Percentiles rank a stretch among this genome's conserved stretches.
Evolutionary conservation across 768 basidiomycete genomes (phyloP).

Genomic region (Podaxis sp.): DNA sequence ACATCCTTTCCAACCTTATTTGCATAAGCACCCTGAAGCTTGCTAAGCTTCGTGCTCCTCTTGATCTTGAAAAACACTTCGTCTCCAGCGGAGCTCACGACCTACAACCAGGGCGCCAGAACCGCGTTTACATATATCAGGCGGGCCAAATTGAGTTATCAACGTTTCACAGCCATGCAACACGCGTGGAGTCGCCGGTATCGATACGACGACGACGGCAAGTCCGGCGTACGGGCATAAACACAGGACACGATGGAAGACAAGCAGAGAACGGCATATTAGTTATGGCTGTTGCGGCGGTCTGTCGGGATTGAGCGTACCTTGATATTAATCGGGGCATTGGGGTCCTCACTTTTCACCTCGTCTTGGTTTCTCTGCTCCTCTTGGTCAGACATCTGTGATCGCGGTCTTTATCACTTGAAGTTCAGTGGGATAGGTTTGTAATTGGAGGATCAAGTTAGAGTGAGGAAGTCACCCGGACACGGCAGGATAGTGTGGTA

Average conservation of each 20-base stretch:
- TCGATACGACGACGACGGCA: background rate
- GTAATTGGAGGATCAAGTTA: background rate
- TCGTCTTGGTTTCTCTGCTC: constrained; percentile 33
- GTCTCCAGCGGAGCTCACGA: constrained; percentile 70
- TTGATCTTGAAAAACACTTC: constrained; percentile 99
- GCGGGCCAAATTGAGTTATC: background rate
- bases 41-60: constrained; percentile 85
- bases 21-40: constrained; percentile 90
- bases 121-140: constrained; percentile 3
- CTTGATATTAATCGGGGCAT: constrained; percentile 76
- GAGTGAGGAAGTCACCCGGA: background rate
- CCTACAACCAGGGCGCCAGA: constrained; percentile 36
- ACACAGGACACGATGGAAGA: background rate
- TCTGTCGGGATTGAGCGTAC: constrained; percentile 26
- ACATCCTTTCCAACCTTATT: constrained; percentile 91
- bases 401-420: background rate
- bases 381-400: constrained; percentile 52
- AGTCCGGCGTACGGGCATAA: background rate
- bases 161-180: background rate
- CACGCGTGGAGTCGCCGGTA: background rate
- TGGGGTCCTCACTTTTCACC: constrained; percentile 53
- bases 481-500: background rate
- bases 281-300: background rate
- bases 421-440: background rate
- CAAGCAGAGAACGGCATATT: background rate